Conservation (phyloP, 1,284 basidiomycete species). For the Leccinum pachyderme region DNA sequence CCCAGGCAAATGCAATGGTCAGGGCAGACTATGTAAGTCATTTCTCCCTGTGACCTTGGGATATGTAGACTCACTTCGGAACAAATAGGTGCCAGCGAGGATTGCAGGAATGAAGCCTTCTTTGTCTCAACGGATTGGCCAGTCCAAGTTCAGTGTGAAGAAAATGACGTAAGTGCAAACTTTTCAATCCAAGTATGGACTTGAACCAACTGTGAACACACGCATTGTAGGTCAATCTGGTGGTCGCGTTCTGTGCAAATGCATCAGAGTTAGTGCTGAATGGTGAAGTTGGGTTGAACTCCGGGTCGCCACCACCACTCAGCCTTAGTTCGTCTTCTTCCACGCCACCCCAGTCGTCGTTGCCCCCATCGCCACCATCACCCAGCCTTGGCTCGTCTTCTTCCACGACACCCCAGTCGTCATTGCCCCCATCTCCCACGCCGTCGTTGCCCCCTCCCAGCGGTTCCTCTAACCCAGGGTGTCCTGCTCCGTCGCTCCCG, state of each 20-base stretch:
- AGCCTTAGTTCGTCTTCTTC: not conserved
- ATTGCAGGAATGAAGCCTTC: slow-evolving; percentile 39
- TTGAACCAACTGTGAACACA: not conserved
- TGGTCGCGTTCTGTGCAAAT: slow-evolving; percentile 28
- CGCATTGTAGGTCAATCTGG: slow-evolving; percentile 23
- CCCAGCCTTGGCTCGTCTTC: not conserved
- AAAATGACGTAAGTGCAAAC: slow-evolving; percentile 23
- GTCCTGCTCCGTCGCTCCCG: not conserved
- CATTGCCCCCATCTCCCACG: not conserved
- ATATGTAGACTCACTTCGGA: not conserved
- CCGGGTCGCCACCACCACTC: not conserved
- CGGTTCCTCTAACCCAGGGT: not conserved
- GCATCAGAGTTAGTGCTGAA: slow-evolving; percentile 19
- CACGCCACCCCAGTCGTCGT: no score
- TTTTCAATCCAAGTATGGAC: no score
- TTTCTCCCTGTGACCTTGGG: not conserved
- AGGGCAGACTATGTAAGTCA: slow-evolving; percentile 22
- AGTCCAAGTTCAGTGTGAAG: slow-evolving; percentile 40
- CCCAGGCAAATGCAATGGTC: slow-evolving; percentile 21
- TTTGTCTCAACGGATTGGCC: slow-evolving; percentile 38
- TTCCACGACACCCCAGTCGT: not conserved
- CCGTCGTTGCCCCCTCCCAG: not conserved
- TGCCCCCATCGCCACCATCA: not conserved
- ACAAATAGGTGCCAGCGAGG: slow-evolving; percentile 8
- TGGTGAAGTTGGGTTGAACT: not conserved